These are phyloP conservation scores for Secale cereale DNA, from an alignment of 176 grass and related monocot species.

Conservation along the genomic window DNA sequence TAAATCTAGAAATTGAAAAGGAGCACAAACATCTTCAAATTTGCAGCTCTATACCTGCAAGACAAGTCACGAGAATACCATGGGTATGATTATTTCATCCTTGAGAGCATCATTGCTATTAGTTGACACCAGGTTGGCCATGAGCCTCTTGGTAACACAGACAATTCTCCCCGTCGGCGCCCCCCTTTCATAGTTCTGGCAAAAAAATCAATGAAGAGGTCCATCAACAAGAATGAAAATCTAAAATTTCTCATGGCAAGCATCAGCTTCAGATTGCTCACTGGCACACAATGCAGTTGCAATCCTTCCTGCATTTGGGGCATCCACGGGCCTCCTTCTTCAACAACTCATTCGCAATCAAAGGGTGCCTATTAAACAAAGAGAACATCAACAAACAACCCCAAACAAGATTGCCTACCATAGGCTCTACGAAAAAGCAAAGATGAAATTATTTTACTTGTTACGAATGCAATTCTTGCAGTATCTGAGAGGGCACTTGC, in stretches of 20 bases:
- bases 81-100: slow-evolving; percentile 29
- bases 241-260: neutral
- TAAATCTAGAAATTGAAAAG: slow-evolving; percentile 50
- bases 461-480: slow-evolving; percentile 71
- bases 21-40: neutral
- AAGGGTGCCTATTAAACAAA: slow-evolving; percentile 48
- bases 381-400: neutral
- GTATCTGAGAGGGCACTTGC: slow-evolving; percentile 51
- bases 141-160: slow-evolving; percentile 41
- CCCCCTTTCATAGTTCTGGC: slow-evolving; percentile 61
- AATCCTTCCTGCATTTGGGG: slow-evolving; percentile 63
- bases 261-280: slow-evolving; percentile 23
- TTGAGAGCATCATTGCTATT: slow-evolving; percentile 2
- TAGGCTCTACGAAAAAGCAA: neutral
- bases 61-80: slow-evolving; percentile 33
- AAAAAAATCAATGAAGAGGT: slow-evolving; percentile 13
- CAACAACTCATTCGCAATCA: slow-evolving; percentile 44
- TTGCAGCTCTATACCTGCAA: slow-evolving; percentile 26
- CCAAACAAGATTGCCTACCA: neutral
- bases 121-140: neutral
- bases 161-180: slow-evolving; percentile 49
- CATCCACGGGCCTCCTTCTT: slow-evolving; percentile 36
- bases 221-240: neutral
- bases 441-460: slow-evolving; percentile 29
- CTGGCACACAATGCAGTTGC: slow-evolving; percentile 65